Conservation (phyloP, 1,139 yeast species). For the Petasospora fabianii region DNA sequence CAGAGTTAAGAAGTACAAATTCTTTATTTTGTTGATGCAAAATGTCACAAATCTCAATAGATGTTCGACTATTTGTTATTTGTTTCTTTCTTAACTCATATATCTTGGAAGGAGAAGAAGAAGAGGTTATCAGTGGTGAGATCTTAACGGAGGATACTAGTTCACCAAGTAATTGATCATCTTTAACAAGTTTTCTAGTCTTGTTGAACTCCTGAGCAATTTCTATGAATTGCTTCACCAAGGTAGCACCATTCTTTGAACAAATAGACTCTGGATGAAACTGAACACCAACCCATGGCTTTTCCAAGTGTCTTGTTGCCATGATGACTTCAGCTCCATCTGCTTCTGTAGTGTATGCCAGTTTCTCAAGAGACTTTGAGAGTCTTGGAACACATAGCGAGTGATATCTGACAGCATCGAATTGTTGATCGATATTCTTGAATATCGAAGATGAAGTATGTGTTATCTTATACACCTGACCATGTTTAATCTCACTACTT, state of each 20-base stretch:
- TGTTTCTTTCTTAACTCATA: neutral
- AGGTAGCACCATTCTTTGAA: constrained; percentile 58
- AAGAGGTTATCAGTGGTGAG: constrained; percentile 5
- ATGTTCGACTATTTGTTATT: constrained; percentile 5
- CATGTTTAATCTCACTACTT: constrained; percentile 69
- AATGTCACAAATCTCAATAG: constrained; percentile 48
- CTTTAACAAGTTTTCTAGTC: constrained; percentile 18
- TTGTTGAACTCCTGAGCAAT: constrained; percentile 44
- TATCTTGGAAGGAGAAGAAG: neutral
- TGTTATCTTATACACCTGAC: constrained; percentile 64
- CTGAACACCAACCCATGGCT: constrained; percentile 91
- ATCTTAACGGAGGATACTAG: constrained; percentile 8
- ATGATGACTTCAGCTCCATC: constrained; percentile 48
- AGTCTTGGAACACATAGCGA: constrained; percentile 57
- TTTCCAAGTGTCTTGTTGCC: constrained; percentile 64
- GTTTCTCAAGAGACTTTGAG: constrained; percentile 40
- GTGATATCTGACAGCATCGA: constrained; percentile 83
- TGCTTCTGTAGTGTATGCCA: constrained; percentile 49
- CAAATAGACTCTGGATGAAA: constrained; percentile 97
- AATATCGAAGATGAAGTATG: constrained; percentile 33
- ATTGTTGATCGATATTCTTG: constrained; percentile 35
- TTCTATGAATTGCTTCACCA: constrained; percentile 61
- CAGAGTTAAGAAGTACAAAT: constrained; percentile 66
- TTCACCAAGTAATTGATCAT: constrained; percentile 8
- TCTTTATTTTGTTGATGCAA: constrained; percentile 33